Evolutionary conservation across 1,284 basidiomycete genomes (phyloP).

Genomic region (Cronartium ribicola): DNA sequence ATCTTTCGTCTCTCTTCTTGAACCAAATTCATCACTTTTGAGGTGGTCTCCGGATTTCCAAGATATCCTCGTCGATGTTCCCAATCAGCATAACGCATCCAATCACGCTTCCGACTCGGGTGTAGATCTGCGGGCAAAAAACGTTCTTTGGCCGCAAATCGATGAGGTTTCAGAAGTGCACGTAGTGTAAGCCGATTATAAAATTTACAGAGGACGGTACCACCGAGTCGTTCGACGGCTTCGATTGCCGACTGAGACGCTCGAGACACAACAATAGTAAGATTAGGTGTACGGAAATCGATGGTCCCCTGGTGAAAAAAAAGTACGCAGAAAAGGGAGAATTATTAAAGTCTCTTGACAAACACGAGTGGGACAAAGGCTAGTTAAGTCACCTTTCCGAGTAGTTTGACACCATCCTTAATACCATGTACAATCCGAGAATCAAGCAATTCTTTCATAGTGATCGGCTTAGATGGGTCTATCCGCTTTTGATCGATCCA

Average conservation of each 20-base stretch:
- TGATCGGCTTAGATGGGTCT: conserved; percentile 76
- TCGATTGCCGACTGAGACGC: conserved; percentile 80
- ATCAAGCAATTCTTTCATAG: conserved; percentile 73
- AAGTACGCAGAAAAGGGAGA: conserved; percentile 17
- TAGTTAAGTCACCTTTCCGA: conserved; percentile 65
- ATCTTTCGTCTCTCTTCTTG: background rate
- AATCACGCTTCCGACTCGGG: conserved; percentile 33
- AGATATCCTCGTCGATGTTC: conserved; percentile 35
- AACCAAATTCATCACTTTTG: conserved; percentile 5
- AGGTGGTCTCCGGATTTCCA: conserved; percentile 6
- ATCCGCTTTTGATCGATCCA: conserved; percentile 85
- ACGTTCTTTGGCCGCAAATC: conserved; percentile 33
- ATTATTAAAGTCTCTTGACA: conserved; percentile 22
- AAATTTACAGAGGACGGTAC: conserved; percentile 81
- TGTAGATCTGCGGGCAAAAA: conserved; percentile 32
- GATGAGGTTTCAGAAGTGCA: conserved; percentile 64
- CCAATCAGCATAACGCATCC: conserved; percentile 41
- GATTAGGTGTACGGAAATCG: conserved; percentile 62
- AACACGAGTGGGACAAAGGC: conserved; percentile 31
- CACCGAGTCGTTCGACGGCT: conserved; percentile 75
- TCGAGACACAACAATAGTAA: conserved; percentile 77
- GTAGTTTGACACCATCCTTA: conserved; percentile 83
- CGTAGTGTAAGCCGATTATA: conserved; percentile 81
- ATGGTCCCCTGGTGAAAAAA: conserved; percentile 59
- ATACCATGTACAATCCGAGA: conserved; percentile 84